A percentile compares a stretch with the other conserved stretches of the same genome.
phyloP scores from a whole-genome alignment of 129 eudicot genomes.

The Ambrosia artemisiifolia region DNA sequence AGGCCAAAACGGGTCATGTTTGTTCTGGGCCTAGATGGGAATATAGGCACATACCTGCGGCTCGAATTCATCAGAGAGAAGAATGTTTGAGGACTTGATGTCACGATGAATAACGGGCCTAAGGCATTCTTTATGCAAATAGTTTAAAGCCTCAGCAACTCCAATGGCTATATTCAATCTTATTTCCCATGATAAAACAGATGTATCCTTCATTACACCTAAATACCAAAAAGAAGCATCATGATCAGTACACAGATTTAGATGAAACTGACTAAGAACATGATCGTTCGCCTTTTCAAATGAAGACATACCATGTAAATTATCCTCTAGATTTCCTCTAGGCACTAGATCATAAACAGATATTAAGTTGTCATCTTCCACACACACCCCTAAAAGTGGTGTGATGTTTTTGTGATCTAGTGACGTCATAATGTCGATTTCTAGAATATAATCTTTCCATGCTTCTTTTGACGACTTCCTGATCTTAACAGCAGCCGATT shows the following conservation, averaged over 20 bases:
- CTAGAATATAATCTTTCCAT: conserved; percentile 71
- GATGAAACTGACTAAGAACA: conserved; percentile 7
- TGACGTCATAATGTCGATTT: conserved; percentile 81
- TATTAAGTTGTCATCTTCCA: conserved; percentile 62
- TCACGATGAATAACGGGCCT: conserved; percentile 84
- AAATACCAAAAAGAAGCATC: neutral
- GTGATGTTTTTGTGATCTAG: conserved; percentile 70
- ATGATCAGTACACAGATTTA: conserved; percentile 9
- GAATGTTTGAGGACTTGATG: conserved; percentile 90
- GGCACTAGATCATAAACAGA: conserved; percentile 79
- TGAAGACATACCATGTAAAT: conserved; percentile 47
- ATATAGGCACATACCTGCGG: conserved; percentile 55
- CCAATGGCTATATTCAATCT: conserved; percentile 68
- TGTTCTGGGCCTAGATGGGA: neutral
- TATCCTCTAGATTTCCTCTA: conserved; percentile 82
- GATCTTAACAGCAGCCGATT: conserved; percentile 71
- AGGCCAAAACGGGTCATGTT: no score
- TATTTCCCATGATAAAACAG: conserved; percentile 61
- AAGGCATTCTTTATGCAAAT: conserved; percentile 66
- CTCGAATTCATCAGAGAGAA: conserved; percentile 64
- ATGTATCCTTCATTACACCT: conserved; percentile 44
- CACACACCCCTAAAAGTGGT: conserved; percentile 76
- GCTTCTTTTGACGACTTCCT: conserved; percentile 74
- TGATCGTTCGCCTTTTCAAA: neutral
- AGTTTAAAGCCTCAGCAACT: conserved; percentile 80